These are phyloP conservation scores for Yamadazyma aaseri DNA, from an alignment of 1,139 yeast species.

Conservation along the genomic window DNA sequence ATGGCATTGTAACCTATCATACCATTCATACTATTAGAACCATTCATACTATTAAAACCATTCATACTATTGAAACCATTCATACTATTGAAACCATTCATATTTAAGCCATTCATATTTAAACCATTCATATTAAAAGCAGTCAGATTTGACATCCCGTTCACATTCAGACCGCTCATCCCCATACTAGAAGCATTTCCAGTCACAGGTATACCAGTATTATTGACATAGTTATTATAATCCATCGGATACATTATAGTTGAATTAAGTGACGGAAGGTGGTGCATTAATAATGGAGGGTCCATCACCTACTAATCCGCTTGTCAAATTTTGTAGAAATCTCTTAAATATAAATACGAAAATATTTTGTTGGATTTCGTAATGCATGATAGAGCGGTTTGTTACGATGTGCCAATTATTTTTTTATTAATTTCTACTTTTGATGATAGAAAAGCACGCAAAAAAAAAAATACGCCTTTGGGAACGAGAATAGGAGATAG, in stretches of 20 bases:
- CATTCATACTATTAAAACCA: not conserved
- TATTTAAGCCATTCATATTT: not conserved
- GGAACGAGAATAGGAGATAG: no score
- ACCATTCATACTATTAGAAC: not conserved
- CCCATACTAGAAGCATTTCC: not conserved
- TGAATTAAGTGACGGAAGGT: constrained; percentile 15
- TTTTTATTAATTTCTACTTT: no score
- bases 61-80: not conserved
- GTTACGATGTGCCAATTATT: constrained; percentile 5
- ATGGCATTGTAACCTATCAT: constrained; percentile 1
- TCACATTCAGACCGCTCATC: not conserved
- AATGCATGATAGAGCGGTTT: constrained; percentile 1
- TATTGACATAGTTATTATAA: constrained; percentile 6
- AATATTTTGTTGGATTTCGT: constrained; percentile 8
- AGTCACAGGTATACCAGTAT: constrained; percentile 1
- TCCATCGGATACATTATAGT: constrained; percentile 13
- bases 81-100: not conserved
- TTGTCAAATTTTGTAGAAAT: constrained; percentile 1
- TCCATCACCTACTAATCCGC: constrained; percentile 10
- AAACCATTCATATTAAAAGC: not conserved
- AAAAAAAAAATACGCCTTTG: no score
- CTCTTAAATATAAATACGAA: constrained; percentile 16
- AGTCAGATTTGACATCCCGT: not conserved
- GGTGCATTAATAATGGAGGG: constrained; percentile 16
- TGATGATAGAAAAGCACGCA: not conserved